These are phyloP conservation scores for Aristolochia fimbriata DNA, from an alignment of 164 flowering plant species.

Conservation along the genomic window DNA sequence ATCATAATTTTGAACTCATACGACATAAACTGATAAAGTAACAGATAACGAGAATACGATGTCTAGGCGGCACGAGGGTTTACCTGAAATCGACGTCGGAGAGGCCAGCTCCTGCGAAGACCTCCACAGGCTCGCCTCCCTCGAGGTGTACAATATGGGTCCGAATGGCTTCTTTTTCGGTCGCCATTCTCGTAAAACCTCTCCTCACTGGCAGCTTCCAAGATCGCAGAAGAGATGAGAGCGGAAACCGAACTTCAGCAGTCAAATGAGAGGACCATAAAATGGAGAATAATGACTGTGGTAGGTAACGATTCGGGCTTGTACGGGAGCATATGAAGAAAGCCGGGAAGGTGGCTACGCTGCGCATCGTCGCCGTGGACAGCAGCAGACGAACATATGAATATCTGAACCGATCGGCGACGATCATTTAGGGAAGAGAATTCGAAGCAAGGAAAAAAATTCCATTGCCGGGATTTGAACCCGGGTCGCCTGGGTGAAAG, in stretches of 20 bases:
- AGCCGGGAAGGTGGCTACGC: neutral
- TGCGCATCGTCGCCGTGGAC: neutral
- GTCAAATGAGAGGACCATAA: neutral
- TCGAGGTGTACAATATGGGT: slow-evolving; percentile 43
- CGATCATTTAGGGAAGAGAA: no score
- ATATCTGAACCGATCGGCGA: no score
- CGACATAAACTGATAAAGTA: no score
- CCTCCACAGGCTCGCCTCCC: slow-evolving; percentile 32
- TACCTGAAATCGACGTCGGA: slow-evolving; percentile 66
- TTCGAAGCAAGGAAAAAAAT: no score
- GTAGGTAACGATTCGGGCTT: no score
- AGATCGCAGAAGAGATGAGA: neutral
- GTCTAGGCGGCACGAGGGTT: neutral
- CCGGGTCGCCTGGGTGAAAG: no score
- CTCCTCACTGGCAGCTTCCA: neutral
- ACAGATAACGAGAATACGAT: no score
- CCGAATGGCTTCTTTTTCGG: slow-evolving; percentile 6
- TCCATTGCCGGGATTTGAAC: no score
- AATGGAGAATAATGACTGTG: no score
- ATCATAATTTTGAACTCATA: no score
- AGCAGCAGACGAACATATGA: no score
- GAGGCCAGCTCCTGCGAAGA: slow-evolving; percentile 59
- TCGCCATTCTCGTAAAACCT: slow-evolving; percentile 3
- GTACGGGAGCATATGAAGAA: neutral
- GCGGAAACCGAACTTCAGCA: neutral